Evolutionary conservation across 495 filamentous ascomycete species (phyloP), one percentile per base, ranked within the genome.

Genomic region (Aspergillus indologenus): DNA sequence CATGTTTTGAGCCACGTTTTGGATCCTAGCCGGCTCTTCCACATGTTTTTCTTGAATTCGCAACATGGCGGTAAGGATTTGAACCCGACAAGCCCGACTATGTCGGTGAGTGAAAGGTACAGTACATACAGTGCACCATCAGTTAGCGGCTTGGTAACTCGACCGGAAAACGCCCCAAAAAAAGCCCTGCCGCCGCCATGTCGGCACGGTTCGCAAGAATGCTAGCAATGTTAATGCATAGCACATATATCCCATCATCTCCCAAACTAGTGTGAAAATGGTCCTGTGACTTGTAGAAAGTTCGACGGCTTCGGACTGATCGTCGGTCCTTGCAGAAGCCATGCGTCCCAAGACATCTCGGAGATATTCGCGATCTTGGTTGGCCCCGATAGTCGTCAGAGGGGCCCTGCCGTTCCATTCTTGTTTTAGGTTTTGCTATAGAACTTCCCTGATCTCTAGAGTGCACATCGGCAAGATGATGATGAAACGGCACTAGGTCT

Each of bases 1-100:
- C 46, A 61, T 61, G 59, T 61, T n/a, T 56, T 53, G 42, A 19
- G 43, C 56, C 56, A 58, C 49, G 56, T 58, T 57, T 57, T 48
- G 5, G 18, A 21, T 48, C 29, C 20, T 21, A 29, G 19, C 21
- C 8, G 44, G 26, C 8, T 45, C 22, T 29, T 4, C 34, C 12
- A n/a, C 21, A 26, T 23, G 22, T 26, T 15, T n/a, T n/a, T n/a
- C n/a, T n/a, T n/a, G 21, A 14, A 5, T 14, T 17, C 21, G 15
- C 47, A 15, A 50, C 26, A 11, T 26, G 21, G 47, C 47, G 47
- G 47, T 26, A 50, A 50, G 47, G 11, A 24, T 24, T 19, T 50
- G 15, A 23, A 22, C 15, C 12, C 21, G 14, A 17, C 23, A 47
- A 50, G 26, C 26, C 47, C 15, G 47, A 14, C 21, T n/a, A n/a